Percentiles rank a stretch among this genome's conserved stretches.
Evolutionary conservation across 192 early-diverging fungal species (phyloP).

Genomic region (Podila clonocystis): DNA sequence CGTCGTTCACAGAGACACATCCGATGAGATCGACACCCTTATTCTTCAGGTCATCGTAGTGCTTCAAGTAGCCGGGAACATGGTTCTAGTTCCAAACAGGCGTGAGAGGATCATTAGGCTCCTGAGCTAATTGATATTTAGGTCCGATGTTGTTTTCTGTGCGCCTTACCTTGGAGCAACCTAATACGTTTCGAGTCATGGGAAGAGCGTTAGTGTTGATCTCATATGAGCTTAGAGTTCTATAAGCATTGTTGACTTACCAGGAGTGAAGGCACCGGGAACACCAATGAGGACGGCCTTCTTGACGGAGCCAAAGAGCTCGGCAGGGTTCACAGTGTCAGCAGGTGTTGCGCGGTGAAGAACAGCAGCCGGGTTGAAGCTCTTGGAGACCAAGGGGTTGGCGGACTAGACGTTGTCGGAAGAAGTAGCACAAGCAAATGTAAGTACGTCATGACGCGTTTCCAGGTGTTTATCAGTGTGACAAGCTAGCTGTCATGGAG

Average conservation of each 20-base stretch:
- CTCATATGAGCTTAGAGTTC: neutral
- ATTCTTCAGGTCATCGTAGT: constrained; percentile 53
- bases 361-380: constrained; percentile 20
- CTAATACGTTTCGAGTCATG: neutral
- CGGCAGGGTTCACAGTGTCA: constrained; percentile 49
- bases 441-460: neutral
- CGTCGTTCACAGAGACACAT: constrained; percentile 62
- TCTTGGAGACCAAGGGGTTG: constrained; percentile 34
- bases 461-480: neutral
- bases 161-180: constrained; percentile 36
- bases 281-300: constrained; percentile 58
- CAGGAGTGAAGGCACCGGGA: constrained; percentile 53
- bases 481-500: neutral
- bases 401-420: neutral
- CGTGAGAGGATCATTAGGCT: no score
- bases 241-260: neutral
- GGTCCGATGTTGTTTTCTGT: no score
- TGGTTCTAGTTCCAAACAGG: constrained; percentile 42
- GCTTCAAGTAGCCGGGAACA: constrained; percentile 61
- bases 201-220: neutral
- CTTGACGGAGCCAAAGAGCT: constrained; percentile 53
- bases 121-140: no score
- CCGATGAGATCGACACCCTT: constrained; percentile 63
- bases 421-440: neutral
- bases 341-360: constrained; percentile 55